Conservation (phyloP, 371 early-diverging fungal genomes). For the Conidiobolus incongruus region DNA sequence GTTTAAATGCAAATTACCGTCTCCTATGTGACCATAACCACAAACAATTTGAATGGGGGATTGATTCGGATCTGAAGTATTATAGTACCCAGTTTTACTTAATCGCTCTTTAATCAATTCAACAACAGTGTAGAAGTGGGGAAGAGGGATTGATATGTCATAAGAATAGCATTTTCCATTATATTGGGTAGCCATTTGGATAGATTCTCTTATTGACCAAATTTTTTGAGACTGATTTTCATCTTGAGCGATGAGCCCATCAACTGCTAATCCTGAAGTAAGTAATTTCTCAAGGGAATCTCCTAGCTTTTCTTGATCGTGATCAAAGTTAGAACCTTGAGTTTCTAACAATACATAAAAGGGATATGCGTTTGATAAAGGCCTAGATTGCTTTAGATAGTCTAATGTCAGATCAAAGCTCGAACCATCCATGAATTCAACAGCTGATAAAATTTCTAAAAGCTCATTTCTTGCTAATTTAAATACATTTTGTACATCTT, state of each 20-base stretch:
- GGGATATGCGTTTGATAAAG: slow-evolving; percentile 32
- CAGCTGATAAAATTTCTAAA: slow-evolving; percentile 84
- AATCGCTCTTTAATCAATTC: slow-evolving; percentile 51
- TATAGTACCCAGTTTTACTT: slow-evolving; percentile 21
- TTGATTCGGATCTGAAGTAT: no score
- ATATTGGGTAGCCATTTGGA: slow-evolving; percentile 72
- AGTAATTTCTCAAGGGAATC: slow-evolving; percentile 37
- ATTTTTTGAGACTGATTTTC: slow-evolving; percentile 39
- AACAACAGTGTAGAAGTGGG: slow-evolving; percentile 65
- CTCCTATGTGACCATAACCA: no score
- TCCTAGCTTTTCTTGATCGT: slow-evolving; percentile 70
- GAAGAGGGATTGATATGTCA: slow-evolving; percentile 72
- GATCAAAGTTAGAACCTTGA: slow-evolving; percentile 72
- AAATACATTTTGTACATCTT: slow-evolving; percentile 61
- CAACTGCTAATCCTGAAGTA: slow-evolving; percentile 44
- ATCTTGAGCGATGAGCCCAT: slow-evolving; percentile 85
- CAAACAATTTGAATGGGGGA: no score
- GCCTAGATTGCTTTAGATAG: slow-evolving; percentile 28
- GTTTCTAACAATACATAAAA: slow-evolving; percentile 91
- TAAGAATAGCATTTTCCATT: slow-evolving; percentile 78
- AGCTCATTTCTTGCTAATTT: slow-evolving; percentile 43
- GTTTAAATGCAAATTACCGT: no score
- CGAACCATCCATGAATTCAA: slow-evolving; percentile 82
- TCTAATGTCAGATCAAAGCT: slow-evolving; percentile 40
- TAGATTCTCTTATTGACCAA: slow-evolving; percentile 83